Evolutionary conservation across 2,329 filamentous ascomycete genomes (phyloP).

Genomic region (Grosmannia clavigera): DNA sequence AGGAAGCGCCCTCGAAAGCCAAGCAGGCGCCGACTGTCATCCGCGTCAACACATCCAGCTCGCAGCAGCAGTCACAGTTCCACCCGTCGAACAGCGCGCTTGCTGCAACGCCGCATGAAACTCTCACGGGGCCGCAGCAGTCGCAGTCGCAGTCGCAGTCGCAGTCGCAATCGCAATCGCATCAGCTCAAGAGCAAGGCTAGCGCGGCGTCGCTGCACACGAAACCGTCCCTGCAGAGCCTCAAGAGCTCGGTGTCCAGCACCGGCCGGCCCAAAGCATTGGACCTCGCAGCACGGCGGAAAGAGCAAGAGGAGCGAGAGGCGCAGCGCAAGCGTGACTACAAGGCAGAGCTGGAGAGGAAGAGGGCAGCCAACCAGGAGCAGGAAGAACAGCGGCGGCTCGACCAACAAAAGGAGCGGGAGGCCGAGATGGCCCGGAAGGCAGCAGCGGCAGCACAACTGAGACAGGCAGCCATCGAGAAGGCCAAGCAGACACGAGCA

Average conservation of each 20-base stretch:
- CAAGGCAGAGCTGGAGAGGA: conserved; percentile 70
- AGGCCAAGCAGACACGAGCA: conserved; percentile 50
- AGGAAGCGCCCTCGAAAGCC: conserved; percentile 43
- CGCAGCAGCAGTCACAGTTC: conserved; percentile 43
- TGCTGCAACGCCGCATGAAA: conserved; percentile 47
- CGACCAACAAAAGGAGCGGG: conserved; percentile 43
- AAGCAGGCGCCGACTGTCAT: conserved; percentile 63
- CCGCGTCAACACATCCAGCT: conserved; percentile 51
- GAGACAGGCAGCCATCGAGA: conserved; percentile 50
- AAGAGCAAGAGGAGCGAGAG: conserved; percentile 73
- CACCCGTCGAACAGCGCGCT: conserved; percentile 46
- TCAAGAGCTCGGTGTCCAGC: conserved; percentile 54
- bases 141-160: conserved; percentile 22
- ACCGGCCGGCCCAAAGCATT: conserved; percentile 57
- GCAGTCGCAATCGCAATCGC: conserved; percentile 25
- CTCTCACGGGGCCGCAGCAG: conserved; percentile 26
- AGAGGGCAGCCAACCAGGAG: conserved; percentile 53
- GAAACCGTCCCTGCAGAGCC: conserved; percentile 42
- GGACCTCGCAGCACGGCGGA: conserved; percentile 66
- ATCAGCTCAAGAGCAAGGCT: conserved; percentile 46
- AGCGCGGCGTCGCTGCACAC: conserved; percentile 54
- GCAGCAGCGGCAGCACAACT: conserved; percentile 36
- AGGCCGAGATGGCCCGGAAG: conserved; percentile 42
- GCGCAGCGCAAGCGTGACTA: conserved; percentile 67
- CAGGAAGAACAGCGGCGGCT: conserved; percentile 46